Percentiles rank a stretch among this genome's conserved stretches.
Evolutionary conservation across 208 protist species (phyloP).

Genomic region (Angomonas desouzai): DNA sequence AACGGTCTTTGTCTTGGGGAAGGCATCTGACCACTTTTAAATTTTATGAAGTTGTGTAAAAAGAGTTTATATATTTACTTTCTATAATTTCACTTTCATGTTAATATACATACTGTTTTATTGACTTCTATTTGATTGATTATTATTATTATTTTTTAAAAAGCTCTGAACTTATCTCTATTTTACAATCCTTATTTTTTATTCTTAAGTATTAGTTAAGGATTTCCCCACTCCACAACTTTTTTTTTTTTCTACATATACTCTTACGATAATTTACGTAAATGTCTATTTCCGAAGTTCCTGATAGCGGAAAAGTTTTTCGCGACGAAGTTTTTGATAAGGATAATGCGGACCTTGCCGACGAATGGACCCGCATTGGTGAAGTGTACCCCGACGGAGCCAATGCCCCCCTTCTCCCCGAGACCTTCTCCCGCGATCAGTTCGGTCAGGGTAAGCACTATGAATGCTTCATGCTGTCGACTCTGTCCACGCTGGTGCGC

Average conservation of each 20-base stretch:
- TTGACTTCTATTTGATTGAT: too few species aligned
- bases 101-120: slow-evolving; percentile 16
- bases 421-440: slow-evolving; percentile 56
- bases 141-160: too few species aligned
- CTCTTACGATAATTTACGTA: neutral
- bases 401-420: slow-evolving; percentile 43
- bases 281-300: slow-evolving; percentile 35
- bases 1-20: too few species aligned
- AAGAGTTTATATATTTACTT: slow-evolving; percentile 7
- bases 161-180: neutral
- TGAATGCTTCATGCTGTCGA: slow-evolving; percentile 79
- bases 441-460: slow-evolving; percentile 83
- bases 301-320: slow-evolving; percentile 65
- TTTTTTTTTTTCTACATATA: slow-evolving; percentile 11
- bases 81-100: neutral
- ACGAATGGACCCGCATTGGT: slow-evolving; percentile 53
- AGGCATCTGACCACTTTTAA: too few species aligned
- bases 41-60: too few species aligned
- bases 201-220: neutral
- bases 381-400: slow-evolving; percentile 54
- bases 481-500: slow-evolving; percentile 56
- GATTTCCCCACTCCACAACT: too few species aligned
- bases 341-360: slow-evolving; percentile 46
- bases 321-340: slow-evolving; percentile 57
- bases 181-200: slow-evolving; percentile 7